Conservation (phyloP, 345 rosid genomes). For the Kandelia obovata region DNA sequence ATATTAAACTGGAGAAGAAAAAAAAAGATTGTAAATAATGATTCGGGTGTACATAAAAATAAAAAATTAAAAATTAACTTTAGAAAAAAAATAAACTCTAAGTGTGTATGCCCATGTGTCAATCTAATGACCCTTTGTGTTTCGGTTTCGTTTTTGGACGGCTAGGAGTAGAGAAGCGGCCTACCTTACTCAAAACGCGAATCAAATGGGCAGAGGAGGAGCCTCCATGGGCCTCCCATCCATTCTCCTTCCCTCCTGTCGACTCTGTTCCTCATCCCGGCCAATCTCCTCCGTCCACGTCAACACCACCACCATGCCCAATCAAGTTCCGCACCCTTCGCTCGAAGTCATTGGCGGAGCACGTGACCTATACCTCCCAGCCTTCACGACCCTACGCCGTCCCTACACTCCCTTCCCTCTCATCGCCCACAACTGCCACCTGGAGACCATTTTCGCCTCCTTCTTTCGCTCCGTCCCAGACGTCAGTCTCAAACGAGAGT, state of each 20-base stretch:
- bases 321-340: constrained; percentile 42
- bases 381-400: constrained; percentile 41
- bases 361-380: constrained; percentile 50
- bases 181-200: not conserved
- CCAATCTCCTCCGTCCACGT: constrained; percentile 32
- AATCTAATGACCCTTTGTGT: too few relatives aligned
- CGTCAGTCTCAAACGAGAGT: constrained; percentile 46
- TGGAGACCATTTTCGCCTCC: constrained; percentile 64
- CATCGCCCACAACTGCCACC: constrained; percentile 48
- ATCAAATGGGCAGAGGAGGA: constrained; percentile 12
- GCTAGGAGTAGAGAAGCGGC: not conserved
- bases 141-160: too few relatives aligned
- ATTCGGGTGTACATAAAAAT: too few relatives aligned
- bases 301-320: constrained; percentile 23
- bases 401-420: constrained; percentile 59
- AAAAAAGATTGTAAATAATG: too few relatives aligned
- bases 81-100: too few relatives aligned
- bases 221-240: not conserved
- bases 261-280: constrained; percentile 12
- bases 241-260: not conserved
- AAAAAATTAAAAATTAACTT: too few relatives aligned
- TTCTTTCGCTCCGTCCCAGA: constrained; percentile 43
- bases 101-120: too few relatives aligned
- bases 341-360: constrained; percentile 75
- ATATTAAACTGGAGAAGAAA: too few relatives aligned